These are phyloP conservation scores for Dioscorea cayenensis DNA, from an alignment of 116 monocot species.

Conservation along the genomic window DNA sequence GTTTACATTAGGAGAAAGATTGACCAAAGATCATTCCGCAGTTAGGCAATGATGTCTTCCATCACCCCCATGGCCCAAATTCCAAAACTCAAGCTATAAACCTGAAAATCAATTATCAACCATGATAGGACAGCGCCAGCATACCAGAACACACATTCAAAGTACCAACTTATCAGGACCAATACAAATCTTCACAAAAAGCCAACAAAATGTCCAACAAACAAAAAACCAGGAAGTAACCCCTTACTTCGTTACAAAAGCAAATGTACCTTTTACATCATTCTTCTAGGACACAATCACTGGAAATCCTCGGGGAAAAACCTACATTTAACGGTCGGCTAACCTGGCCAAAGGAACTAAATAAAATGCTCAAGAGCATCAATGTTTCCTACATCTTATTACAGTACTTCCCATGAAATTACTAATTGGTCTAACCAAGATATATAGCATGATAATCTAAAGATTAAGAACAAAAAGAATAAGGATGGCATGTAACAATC, in stretches of 20 bases:
- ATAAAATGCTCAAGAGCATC: background rate
- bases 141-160: too few relatives aligned
- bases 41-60: too few relatives aligned
- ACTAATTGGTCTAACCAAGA: background rate
- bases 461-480: background rate
- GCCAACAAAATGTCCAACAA: background rate
- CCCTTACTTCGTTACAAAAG: conserved; percentile 3
- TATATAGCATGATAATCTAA: background rate
- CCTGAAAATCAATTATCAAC: too few relatives aligned
- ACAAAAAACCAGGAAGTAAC: background rate
- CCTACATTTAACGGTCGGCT: background rate
- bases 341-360: background rate
- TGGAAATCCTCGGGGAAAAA: background rate
- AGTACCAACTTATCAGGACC: background rate
- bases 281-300: conserved; percentile 7
- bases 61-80: too few relatives aligned
- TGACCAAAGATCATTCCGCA: too few relatives aligned
- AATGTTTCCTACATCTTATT: background rate
- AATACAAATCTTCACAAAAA: background rate
- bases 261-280: conserved; percentile 20
- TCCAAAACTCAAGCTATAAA: too few relatives aligned
- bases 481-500: background rate
- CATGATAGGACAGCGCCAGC: too few relatives aligned
- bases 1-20: background rate
- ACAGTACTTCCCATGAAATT: background rate